Base-by-base conservation (phyloP, 2,329 filamentous ascomycete genomes). In the Ustulina deusta region DNA sequence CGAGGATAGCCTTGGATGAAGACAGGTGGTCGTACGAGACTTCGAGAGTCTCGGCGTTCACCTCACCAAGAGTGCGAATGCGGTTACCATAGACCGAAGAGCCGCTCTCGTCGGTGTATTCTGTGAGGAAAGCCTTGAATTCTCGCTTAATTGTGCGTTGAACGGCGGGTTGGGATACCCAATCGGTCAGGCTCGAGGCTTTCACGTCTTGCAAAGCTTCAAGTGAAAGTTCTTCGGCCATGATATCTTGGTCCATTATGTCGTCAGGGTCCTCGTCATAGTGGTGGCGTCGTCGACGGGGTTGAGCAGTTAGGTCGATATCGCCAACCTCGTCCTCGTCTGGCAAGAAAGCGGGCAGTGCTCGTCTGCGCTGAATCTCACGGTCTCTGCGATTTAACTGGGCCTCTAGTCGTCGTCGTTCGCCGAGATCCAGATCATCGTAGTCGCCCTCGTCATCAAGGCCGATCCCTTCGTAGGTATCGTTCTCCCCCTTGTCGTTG, bases 251-350 rank as follows among this genome's bases (percentile, higher is more conserved):
- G 66, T 91, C 93, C 89, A 97, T 94, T 69, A 94, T 91, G 72
- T 97, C 94, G 72, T 97, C 94, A 13, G 91, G 90, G 46, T 97
- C 94, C 80, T 99, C 97, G 72, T 99, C 96, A 77, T 98, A 99
- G 74, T 92, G 89, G 80, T 96, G 93, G 73, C 96, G 90, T 60
- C 93, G 90, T 72, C 95, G 90, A 62, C 94, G 90, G 25, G 93
- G 93, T 79, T 97, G 94, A 29, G 91, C 89, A 25, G 93, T 93
- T 25, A 98, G 85, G 77, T 98, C 94, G 69, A 94, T 85, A 64
- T 96, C 89, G 57, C 89, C 91, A 72, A 96, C 94, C 3, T 96
- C 93, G 68, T 95, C 93, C 36, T 97, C 95, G 36, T 92, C 65
- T 6, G 89, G 89, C 44, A 95, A 82, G 75, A 93, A 95, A 6